Percentiles rank a stretch among this genome's conserved stretches.
Evolutionary conservation across 2,329 filamentous ascomycete genomes (phyloP).

Genomic region (Arthrobotrys sinensis): DNA sequence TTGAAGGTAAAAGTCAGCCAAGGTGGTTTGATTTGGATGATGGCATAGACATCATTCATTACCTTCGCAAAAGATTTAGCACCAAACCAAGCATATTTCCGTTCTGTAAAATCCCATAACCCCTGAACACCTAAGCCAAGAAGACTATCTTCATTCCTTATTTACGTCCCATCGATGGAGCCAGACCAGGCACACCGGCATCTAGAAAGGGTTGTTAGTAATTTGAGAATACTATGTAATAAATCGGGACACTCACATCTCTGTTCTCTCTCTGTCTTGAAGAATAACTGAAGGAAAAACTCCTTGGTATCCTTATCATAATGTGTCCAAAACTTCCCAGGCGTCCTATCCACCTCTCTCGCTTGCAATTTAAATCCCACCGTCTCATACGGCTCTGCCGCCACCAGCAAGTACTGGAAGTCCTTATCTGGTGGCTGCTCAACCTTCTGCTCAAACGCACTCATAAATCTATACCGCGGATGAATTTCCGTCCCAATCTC

Average conservation of each 20-base stretch:
- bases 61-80: conserved; percentile 54
- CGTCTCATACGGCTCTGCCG: conserved; percentile 97
- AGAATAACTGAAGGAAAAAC: conserved; percentile 97
- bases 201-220: conserved; percentile 48
- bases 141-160: conserved; percentile 8
- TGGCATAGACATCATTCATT: conserved; percentile 43
- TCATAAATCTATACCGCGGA: conserved; percentile 96
- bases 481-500: conserved; percentile 83
- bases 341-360: conserved; percentile 88
- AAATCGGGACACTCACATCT: conserved; percentile 70
- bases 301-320: conserved; percentile 97
- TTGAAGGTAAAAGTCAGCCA: conserved; percentile 49
- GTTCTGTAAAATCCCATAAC: conserved; percentile 36
- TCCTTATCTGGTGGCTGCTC: conserved; percentile 92
- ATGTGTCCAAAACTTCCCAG: conserved; percentile 91
- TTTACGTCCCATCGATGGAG: conserved; percentile 44
- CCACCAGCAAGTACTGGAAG: conserved; percentile 94
- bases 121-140: conserved; percentile 25
- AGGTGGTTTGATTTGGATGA: conserved; percentile 19
- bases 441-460: conserved; percentile 93
- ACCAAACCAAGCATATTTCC: conserved; percentile 2
- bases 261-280: conserved; percentile 98
- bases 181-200: conserved; percentile 60
- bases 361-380: conserved; percentile 97
- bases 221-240: not conserved